phyloP scores from a whole-genome alignment of 257 asterid species.

The Cinchona pubescens region DNA sequence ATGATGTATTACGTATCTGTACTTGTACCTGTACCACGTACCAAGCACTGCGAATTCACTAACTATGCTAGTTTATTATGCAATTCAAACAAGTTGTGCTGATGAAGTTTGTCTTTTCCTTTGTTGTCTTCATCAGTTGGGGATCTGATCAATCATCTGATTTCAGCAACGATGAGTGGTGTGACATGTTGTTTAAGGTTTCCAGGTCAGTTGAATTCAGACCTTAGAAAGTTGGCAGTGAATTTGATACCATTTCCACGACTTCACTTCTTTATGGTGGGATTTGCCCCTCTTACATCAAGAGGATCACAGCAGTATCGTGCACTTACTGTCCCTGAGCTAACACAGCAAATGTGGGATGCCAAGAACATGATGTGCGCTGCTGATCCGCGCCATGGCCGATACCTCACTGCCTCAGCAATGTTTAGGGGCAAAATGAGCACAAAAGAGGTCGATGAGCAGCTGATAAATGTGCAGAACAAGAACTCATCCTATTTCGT shows the following conservation, averaged over 20 bases:
- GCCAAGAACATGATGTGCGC: conserved; percentile 37
- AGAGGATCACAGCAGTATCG: conserved; percentile 34
- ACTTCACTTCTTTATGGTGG: conserved; percentile 35
- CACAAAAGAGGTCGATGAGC: conserved; percentile 16
- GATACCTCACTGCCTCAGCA: conserved; percentile 32
- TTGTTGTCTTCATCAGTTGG: conserved; percentile 25
- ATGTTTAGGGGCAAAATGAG: conserved; percentile 33
- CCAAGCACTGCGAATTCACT: too few species aligned
- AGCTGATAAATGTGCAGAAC: conserved; percentile 24
- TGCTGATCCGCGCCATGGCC: conserved; percentile 32
- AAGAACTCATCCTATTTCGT: conserved; percentile 32
- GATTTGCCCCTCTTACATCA: conserved; percentile 32
- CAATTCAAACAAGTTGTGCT: not conserved
- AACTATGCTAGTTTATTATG: too few species aligned
- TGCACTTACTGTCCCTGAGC: conserved; percentile 30
- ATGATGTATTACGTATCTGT: too few species aligned
- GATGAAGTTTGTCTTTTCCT: not conserved
- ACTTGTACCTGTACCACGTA: too few species aligned
- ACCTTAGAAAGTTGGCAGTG: conserved; percentile 30
- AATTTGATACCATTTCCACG: conserved; percentile 31
- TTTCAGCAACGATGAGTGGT: conserved; percentile 35
- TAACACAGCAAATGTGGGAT: conserved; percentile 35
- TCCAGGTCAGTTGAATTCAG: conserved; percentile 34
- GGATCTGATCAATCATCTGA: conserved; percentile 32
- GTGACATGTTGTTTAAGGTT: conserved; percentile 31